phyloP scores from a whole-genome alignment of 2,329 filamentous ascomycete genomes.

The Pseudocercospora eumusae region DNA sequence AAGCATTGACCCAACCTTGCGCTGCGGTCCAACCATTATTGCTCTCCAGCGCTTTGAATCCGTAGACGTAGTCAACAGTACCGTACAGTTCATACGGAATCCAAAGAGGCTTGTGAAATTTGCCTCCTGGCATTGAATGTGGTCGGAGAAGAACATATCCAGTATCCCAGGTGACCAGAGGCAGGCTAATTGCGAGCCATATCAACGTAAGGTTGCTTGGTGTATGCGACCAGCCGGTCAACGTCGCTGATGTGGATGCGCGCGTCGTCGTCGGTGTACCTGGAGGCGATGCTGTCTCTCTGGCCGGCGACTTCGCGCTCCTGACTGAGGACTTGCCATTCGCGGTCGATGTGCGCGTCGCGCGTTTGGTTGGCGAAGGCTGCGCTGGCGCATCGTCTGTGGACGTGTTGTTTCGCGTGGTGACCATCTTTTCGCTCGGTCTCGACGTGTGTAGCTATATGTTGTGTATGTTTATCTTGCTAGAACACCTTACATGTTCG shows the following conservation, averaged over 20 bases:
- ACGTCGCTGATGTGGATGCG: constrained; percentile 9
- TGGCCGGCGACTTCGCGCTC: background rate
- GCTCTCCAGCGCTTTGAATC: constrained; percentile 68
- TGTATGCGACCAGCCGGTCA: constrained; percentile 57
- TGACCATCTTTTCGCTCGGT: constrained; percentile 18
- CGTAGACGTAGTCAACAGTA: constrained; percentile 77
- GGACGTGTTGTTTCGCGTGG: constrained; percentile 19
- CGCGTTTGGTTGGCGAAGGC: constrained; percentile 32
- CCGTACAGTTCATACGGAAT: constrained; percentile 79
- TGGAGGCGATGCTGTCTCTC: constrained; percentile 5
- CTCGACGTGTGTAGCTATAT: background rate
- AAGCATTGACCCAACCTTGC: constrained; percentile 67
- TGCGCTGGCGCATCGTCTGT: constrained; percentile 14
- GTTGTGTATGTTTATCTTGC: background rate
- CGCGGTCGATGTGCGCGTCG: constrained; percentile 25
- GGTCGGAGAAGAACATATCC: constrained; percentile 78
- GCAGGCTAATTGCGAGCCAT: constrained; percentile 75
- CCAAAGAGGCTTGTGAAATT: constrained; percentile 71
- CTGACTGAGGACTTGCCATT: constrained; percentile 19
- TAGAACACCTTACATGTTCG: background rate
- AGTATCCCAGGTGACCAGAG: constrained; percentile 79
- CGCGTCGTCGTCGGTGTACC: constrained; percentile 44
- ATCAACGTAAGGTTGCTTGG: constrained; percentile 61
- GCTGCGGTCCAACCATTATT: constrained; percentile 75
- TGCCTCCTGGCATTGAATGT: constrained; percentile 76